Evolutionary conservation across 257 asterid species (phyloP), one percentile per base, ranked within the genome.

Genomic region (Petrea volubilis): DNA sequence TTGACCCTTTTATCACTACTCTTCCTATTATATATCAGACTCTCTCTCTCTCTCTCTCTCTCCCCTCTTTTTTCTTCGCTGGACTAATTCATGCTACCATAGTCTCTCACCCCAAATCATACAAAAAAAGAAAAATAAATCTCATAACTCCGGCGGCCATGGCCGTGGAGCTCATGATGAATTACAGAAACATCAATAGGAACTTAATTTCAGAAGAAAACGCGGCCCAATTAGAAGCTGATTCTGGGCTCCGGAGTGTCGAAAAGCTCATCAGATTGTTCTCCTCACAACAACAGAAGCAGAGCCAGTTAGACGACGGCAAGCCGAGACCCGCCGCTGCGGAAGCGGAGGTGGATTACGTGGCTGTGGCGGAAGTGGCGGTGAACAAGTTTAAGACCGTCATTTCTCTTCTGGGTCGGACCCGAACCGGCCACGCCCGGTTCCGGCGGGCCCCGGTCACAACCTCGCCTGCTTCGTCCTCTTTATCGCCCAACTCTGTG

Each of bases 401-500:
- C 0, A 86, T 91, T 50, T 83, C 92, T 28, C 88, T 91, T 2
- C 81, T 91, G 36, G 91, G 82, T 60, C 86, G 84, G 77, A 77
- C 88, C 21, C 78, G 92, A 56, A 90, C 97, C 34, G 96, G 98
- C 0, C 98, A 93, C 67, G 98, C 98, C 70, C 93, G 98, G 25
- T 93, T 93, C 84, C 79, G 98, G 73, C 60, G 96, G 63, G 94
- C 80, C 18, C 96, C 97, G 0, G 72, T 79, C 4, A 24, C 72
- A 14, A 12, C 69, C 24, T 55, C 86, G 9, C 64, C 85, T 6
- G 56, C 71, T 15, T 57, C 77, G 6, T 24, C 76, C 4, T 43
- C 76, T 3, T 63, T 68, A 1, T 67, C 86, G 6, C 80, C 81
- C 10, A 67, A 71, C 20, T 74, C 86, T 10, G 81, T 64, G 4